Evolutionary conservation across 2,329 filamentous ascomycete species (phyloP).

Genomic region (Apiospora kogelbergensis): DNA sequence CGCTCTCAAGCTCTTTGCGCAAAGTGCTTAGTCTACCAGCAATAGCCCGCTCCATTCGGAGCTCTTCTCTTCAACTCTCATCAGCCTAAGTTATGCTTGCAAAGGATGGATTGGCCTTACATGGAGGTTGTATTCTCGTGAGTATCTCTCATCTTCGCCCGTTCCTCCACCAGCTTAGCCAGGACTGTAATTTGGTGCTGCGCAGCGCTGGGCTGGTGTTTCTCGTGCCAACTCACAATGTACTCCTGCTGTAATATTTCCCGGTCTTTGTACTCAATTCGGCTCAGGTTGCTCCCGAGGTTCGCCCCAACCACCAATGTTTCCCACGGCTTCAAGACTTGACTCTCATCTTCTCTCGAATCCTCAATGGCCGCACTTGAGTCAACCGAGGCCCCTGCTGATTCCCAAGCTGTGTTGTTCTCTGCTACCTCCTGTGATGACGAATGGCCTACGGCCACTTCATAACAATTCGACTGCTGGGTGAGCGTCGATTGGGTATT

Average conservation of each 20-base stretch:
- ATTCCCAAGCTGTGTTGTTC: background rate
- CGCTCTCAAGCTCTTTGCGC: constrained; percentile 29
- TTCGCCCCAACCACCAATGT: constrained; percentile 34
- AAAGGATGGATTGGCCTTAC: constrained; percentile 20
- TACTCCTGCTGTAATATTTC: constrained; percentile 36
- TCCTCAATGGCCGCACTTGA: background rate
- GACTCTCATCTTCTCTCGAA: background rate
- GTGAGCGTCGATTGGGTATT: background rate
- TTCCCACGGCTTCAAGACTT: constrained; percentile 25
- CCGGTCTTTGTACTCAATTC: constrained; percentile 36
- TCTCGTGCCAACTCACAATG: constrained; percentile 27
- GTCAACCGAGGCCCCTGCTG: background rate
- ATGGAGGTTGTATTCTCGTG: constrained; percentile 33
- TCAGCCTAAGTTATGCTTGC: constrained; percentile 11
- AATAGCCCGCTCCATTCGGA: constrained; percentile 30
- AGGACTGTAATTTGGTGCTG: background rate
- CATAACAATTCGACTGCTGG: background rate
- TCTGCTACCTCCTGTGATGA: background rate
- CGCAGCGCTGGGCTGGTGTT: constrained; percentile 24
- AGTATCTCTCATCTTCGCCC: constrained; percentile 29
- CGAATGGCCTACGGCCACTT: background rate
- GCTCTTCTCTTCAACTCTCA: constrained; percentile 22
- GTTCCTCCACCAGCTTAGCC: constrained; percentile 22
- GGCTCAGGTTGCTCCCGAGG: constrained; percentile 36
- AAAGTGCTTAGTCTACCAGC: constrained; percentile 33